phyloP scores from a whole-genome alignment of 2,329 filamentous ascomycete species.

The Zasmidium cellare region DNA sequence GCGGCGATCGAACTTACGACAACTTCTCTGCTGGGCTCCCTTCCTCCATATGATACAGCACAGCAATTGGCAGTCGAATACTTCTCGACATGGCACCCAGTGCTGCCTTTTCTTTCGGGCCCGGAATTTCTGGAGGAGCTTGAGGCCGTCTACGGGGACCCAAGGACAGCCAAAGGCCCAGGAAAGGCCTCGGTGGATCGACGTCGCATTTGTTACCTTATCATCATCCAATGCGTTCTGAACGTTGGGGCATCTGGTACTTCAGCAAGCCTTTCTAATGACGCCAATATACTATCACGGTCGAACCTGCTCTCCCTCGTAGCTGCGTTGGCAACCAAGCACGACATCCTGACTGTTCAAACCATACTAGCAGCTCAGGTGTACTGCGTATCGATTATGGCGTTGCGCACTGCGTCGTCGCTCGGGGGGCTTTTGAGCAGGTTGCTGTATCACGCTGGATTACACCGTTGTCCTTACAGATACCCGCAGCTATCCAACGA shows the following conservation, averaged over 20 bases:
- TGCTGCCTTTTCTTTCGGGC: slow-evolving; percentile 55
- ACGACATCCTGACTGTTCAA: slow-evolving; percentile 50
- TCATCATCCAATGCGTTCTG: slow-evolving; percentile 54
- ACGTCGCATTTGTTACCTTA: slow-evolving; percentile 31
- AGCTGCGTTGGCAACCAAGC: slow-evolving; percentile 40
- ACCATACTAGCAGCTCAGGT: slow-evolving; percentile 51
- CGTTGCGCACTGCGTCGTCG: slow-evolving; percentile 50
- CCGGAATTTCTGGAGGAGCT: slow-evolving; percentile 50
- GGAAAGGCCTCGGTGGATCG: slow-evolving; percentile 20
- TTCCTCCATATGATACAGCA: slow-evolving; percentile 35
- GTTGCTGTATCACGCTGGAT: slow-evolving; percentile 51
- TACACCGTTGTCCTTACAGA: slow-evolving; percentile 54
- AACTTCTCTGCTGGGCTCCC: slow-evolving; percentile 21
- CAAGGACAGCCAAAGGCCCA: slow-evolving; percentile 29
- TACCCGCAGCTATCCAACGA: slow-evolving; percentile 37
- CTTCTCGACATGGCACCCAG: slow-evolving; percentile 54
- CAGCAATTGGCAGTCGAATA: slow-evolving; percentile 50
- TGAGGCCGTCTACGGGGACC: slow-evolving; percentile 43
- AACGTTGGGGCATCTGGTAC: slow-evolving; percentile 42
- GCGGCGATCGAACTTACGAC: slow-evolving; percentile 18
- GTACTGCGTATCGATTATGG: slow-evolving; percentile 51
- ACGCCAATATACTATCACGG: slow-evolving; percentile 38
- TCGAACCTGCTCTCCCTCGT: slow-evolving; percentile 41
- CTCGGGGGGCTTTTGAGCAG: slow-evolving; percentile 50
- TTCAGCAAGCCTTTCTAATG: slow-evolving; percentile 34